phyloP scores from a whole-genome alignment of 2,329 filamentous ascomycete genomes.

The Orbilia brochopaga region DNA sequence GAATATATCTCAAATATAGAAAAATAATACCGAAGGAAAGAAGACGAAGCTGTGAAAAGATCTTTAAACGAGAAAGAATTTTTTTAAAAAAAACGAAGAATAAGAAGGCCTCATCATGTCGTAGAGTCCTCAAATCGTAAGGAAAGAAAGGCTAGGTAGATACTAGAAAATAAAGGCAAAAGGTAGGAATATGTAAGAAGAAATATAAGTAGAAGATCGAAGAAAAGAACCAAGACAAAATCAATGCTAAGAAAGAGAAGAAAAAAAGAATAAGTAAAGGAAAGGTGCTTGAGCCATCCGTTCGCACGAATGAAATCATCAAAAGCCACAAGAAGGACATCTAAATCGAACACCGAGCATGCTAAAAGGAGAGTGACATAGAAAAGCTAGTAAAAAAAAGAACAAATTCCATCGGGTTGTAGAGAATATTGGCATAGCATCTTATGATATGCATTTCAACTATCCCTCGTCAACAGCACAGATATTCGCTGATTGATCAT shows the following conservation, averaged over 20 bases:
- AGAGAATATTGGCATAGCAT: no score
- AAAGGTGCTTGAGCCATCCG: not conserved
- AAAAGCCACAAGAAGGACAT: slow-evolving; percentile 18
- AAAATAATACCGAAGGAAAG: not conserved
- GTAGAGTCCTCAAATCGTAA: not conserved
- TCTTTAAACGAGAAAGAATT: not conserved
- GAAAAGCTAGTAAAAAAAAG: slow-evolving; percentile 29
- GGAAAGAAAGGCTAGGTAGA: slow-evolving; percentile 2
- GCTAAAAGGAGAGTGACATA: slow-evolving; percentile 31
- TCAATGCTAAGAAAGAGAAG: slow-evolving; percentile 8
- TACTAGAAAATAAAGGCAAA: not conserved
- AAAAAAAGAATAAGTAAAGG: slow-evolving; percentile 1
- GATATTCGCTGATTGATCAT: not conserved
- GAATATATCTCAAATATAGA: not conserved
- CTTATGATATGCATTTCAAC: not conserved
- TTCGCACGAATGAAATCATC: slow-evolving; percentile 10
- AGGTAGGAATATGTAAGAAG: slow-evolving; percentile 1
- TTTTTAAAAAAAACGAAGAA: not conserved
- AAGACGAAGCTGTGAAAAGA: no score
- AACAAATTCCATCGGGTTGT: slow-evolving; percentile 1
- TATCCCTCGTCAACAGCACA: not conserved
- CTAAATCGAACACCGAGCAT: slow-evolving; percentile 51
- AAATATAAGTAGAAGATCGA: not conserved
- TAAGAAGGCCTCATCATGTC: not conserved
- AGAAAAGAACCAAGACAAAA: no score